These are phyloP conservation scores for Ceratobasidium sp. DNA, from an alignment of 1,284 basidiomycete species.

Conservation along the genomic window DNA sequence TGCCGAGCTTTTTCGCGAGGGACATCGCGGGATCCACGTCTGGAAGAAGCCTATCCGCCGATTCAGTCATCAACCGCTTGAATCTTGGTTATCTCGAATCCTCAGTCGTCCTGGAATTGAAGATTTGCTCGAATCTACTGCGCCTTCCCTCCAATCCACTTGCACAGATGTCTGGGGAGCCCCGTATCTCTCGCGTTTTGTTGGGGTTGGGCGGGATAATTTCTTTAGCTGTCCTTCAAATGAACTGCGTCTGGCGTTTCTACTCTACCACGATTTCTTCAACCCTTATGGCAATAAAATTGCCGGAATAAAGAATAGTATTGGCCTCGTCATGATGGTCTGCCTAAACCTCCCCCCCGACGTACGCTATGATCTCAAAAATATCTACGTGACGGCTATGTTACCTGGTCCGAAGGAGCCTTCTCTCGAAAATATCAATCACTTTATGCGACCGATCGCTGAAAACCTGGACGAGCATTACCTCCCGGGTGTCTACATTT, in stretches of 20 bases:
- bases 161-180: neutral
- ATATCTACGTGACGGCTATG: conserved; percentile 52
- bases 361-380: conserved; percentile 46
- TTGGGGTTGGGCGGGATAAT: too few relatives aligned
- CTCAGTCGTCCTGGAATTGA: neutral
- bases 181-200: neutral
- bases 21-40: neutral
- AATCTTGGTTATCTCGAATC: neutral
- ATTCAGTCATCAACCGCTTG: conserved; percentile 6
- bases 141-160: neutral
- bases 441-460: conserved; percentile 57
- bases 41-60: neutral
- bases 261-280: conserved; percentile 43
- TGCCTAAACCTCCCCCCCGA: conserved; percentile 48
- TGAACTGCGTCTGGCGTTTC: neutral
- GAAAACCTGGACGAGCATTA: conserved; percentile 56
- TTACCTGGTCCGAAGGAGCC: conserved; percentile 60
- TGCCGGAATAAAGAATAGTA: conserved; percentile 19
- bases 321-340: conserved; percentile 37
- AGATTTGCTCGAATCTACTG: conserved; percentile 1
- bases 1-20: neutral
- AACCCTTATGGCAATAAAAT: conserved; percentile 28
- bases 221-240: neutral
- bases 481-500: conserved; percentile 54
- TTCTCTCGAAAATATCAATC: conserved; percentile 55